Conservation (phyloP, 1,139 yeast species). For the Insectozyma bohioensis region DNA sequence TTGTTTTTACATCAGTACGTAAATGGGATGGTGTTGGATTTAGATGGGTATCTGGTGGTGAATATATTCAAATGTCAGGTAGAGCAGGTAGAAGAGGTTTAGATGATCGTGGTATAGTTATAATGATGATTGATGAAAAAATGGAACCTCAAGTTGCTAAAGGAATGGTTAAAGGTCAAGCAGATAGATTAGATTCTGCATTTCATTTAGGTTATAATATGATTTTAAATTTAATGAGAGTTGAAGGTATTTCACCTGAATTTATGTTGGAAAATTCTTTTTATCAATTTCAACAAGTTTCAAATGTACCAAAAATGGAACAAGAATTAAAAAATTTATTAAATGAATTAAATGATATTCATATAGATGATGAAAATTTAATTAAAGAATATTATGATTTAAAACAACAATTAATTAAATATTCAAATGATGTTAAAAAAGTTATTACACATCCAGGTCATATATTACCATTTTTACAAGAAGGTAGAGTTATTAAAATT, state of each 20-base stretch:
- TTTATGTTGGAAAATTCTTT: constrained; percentile 94
- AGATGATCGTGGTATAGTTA: constrained; percentile 98
- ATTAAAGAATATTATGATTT: constrained; percentile 83
- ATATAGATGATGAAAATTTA: constrained; percentile 70
- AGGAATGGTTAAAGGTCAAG: constrained; percentile 99
- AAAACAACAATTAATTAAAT: constrained; percentile 65
- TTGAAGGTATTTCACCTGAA: constrained; percentile 97
- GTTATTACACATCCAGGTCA: constrained; percentile 94
- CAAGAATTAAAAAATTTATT: constrained; percentile 55
- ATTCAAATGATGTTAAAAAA: constrained; percentile 75
- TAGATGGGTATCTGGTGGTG: constrained; percentile 99
- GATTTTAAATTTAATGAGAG: constrained; percentile 94
- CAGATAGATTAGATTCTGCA: constrained; percentile 93
- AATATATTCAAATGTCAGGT: constrained; percentile 98
- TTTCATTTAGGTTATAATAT: constrained; percentile 96
- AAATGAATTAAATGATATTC: constrained; percentile 44
- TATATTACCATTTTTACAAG: constrained; percentile 76
- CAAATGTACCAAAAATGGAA: constrained; percentile 85
- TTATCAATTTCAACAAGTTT: constrained; percentile 91
- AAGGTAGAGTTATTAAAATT: constrained; percentile 82
- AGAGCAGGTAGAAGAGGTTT: constrained; percentile 99
- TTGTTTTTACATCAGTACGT: constrained; percentile 94
- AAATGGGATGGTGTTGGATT: constrained; percentile 98
- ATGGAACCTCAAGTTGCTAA: constrained; percentile 99
- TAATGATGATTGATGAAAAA: constrained; percentile 98